Conservation (phyloP, 2,329 filamentous ascomycete genomes). For the Dryadomyces quercus-mongolicae region DNA sequence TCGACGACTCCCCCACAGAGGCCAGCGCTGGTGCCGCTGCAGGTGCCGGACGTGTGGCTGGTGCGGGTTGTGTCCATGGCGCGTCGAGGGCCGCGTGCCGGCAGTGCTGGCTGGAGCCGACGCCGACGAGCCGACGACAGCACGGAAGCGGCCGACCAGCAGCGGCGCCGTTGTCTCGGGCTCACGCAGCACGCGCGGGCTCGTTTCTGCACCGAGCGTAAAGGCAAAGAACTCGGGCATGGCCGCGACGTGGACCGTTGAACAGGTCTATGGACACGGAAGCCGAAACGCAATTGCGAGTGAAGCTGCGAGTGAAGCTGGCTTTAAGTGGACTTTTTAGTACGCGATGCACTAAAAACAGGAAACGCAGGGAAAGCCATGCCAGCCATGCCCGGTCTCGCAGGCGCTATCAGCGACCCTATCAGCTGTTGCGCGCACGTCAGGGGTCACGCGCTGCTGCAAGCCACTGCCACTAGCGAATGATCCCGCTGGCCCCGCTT, state of each 20-base stretch:
- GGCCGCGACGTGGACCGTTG: neutral
- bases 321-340: no score
- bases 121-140: slow-evolving; percentile 24
- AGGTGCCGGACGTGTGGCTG: slow-evolving; percentile 2
- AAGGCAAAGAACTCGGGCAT: slow-evolving; percentile 59
- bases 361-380: neutral
- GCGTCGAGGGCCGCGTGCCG: neutral
- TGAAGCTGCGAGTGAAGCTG: no score
- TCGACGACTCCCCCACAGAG: neutral
- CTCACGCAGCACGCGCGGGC: slow-evolving; percentile 28
- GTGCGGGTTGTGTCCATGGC: neutral
- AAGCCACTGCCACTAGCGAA: no score
- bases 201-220: slow-evolving; percentile 51
- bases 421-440: neutral
- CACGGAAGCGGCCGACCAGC: slow-evolving; percentile 52
- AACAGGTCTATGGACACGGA: neutral
- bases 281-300: no score
- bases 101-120: neutral
- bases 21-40: slow-evolving; percentile 2
- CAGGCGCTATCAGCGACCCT: neutral
- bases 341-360: neutral
- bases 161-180: slow-evolving; percentile 40
- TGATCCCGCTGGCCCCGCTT: neutral
- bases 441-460: neutral
- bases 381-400: neutral